Percentiles rank a stretch among this genome's conserved stretches.
Conservation (phyloP, 2,329 filamentous ascomycete genomes). For the Pseudogymnoascus destructans region DNA sequence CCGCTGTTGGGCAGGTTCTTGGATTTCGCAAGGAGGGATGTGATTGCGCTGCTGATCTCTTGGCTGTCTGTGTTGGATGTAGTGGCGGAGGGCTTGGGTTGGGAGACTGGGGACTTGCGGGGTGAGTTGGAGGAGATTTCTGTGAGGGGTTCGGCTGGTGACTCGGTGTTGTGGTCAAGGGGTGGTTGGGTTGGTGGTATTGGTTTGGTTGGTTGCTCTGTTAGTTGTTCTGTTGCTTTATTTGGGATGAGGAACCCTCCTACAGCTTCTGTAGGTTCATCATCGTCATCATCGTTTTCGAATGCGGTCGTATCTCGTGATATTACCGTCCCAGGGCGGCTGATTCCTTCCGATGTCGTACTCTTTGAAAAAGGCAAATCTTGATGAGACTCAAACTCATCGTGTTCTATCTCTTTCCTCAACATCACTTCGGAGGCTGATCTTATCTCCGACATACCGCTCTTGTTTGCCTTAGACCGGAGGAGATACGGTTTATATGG, state of each 20-base stretch:
- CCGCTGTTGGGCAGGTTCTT: constrained; percentile 15
- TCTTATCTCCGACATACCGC: neutral
- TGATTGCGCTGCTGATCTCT: constrained; percentile 16
- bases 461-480: constrained; percentile 13
- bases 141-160: constrained; percentile 9
- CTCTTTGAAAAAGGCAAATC: neutral
- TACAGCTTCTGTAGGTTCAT: neutral
- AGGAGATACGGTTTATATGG: constrained; percentile 34
- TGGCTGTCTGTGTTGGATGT: constrained; percentile 2
- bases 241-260: neutral
- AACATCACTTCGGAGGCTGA: neutral
- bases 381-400: neutral
- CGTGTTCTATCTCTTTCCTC: neutral
- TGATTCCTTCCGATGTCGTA: neutral
- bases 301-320: constrained; percentile 9
- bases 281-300: constrained; percentile 15
- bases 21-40: constrained; percentile 23
- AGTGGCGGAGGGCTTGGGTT: constrained; percentile 2
- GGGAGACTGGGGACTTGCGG: constrained; percentile 10
- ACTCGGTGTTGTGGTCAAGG: neutral
- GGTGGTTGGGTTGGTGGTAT: neutral
- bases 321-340: neutral
- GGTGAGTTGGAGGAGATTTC: constrained; percentile 19
- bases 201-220: neutral
- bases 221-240: neutral